Percentiles rank a stretch among this genome's conserved stretches.
Conservation (phyloP, 75 land plant genomes). For the Sequoia sempervirens region DNA sequence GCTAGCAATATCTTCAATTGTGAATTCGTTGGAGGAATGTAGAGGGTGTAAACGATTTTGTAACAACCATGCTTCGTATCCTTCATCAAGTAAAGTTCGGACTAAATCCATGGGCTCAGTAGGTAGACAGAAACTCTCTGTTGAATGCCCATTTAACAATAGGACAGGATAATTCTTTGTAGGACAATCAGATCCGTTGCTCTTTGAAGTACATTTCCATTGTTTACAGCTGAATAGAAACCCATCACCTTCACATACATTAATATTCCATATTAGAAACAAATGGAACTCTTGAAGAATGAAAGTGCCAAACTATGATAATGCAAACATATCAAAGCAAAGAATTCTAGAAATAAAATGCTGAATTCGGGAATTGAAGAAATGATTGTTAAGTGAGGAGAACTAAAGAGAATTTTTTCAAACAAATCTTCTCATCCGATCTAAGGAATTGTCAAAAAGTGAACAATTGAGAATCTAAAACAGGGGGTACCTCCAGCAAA, state of each 20-base stretch:
- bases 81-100: conserved; percentile 41
- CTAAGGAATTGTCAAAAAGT: neutral
- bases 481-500: neutral
- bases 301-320: neutral
- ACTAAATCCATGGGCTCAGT: conserved; percentile 44
- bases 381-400: neutral
- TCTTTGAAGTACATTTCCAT: conserved; percentile 21
- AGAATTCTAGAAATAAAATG: neutral
- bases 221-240: conserved; percentile 30
- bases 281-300: conserved; percentile 1
- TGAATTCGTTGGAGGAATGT: conserved; percentile 31
- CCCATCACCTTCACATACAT: conserved; percentile 33
- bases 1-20: conserved; percentile 39
- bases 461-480: neutral
- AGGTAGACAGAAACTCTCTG: conserved; percentile 41
- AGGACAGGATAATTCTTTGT: conserved; percentile 23
- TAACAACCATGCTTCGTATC: conserved; percentile 40
- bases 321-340: neutral
- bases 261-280: neutral
- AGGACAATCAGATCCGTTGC: neutral
- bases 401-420: neutral
- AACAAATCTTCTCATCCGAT: neutral
- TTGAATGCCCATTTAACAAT: conserved; percentile 43
- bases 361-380: neutral
- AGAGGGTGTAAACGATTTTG: conserved; percentile 31